Evolutionary conservation across 2,329 filamentous ascomycete species (phyloP), one percentile per base, ranked within the genome.

Genomic region (Juglanconis oblonga): DNA sequence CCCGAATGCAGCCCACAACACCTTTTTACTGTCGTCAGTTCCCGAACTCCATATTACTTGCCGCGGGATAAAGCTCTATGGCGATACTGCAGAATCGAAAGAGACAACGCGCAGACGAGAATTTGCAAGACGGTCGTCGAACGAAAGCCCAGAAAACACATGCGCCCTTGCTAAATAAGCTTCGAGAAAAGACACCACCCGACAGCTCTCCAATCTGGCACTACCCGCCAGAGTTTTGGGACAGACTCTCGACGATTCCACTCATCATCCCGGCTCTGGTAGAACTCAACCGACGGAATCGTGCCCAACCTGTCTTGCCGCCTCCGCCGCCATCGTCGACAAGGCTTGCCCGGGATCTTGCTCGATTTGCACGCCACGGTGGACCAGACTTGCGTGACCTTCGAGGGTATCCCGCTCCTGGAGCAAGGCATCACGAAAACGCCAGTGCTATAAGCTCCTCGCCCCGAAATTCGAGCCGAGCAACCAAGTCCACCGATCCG

Each of bases 351-450:
- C 48, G 3, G 45, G 47, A 57, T 24, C 47, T 52, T 4, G 63
- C 64, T 57, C 63, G 63, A 59, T 67, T 67, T 55, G 66, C 68
- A 17, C 67, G 64, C 57, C 57, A 63, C 58, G 67, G 69, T 55
- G 67, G 68, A 40, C 67, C 65, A 53, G 67, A 70, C 45, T 54
- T 69, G n/a, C 33, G 55, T 58, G 52, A 66, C 60, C 59, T 71
- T 40, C 62, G 64, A 64, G 67, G 64, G 29, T 53, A 59, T 57
- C 57, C 35, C 11, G 33, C 44, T 44, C 57, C 51, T 33, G 24
- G n/a, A 24, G 14, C 50, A 44, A 49, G 13, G 35, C 36, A 17
- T 29, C 17, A 35, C 33, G 42, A 50, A n/a, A 13, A 14, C 9
- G 47, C 51, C 17, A 45, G 32, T 48, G 42, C 55, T 52, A 66